Evolutionary conservation across 768 basidiomycete genomes (phyloP), one percentile per base, ranked within the genome.

Genomic region (Chlorophyllum brunneum): DNA sequence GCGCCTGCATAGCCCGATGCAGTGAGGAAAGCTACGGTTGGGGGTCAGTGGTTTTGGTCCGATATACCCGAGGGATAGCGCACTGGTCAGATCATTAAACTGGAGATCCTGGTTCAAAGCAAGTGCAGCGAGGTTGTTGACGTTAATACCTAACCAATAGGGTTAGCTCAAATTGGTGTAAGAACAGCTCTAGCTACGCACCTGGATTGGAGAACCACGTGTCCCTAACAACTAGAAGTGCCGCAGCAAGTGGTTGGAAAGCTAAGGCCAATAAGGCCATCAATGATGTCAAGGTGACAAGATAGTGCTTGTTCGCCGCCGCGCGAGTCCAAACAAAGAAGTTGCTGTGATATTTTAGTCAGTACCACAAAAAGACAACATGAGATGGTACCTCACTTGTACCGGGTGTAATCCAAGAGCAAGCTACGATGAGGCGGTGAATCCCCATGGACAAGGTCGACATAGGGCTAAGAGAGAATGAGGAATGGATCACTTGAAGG

Each of bases 1-100:
- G 80, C 74, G 8, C 76, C 74, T 10, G 81, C 77, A 55, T 73
- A 82, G 10, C 80, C 80, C 6, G 81, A 76, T 6, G 79, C 80
- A 33, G 76, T 72, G 34, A 79, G 61, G 63, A 81, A 82, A 2
- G 72, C 77, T 80, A 55, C 6, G 26, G 16, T 53, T 40, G 41
- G 8, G 13, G 9, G 9, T 55, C 23, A 57, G 22, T 26, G 24
- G 27, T 40, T 3, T 13, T 30, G 29, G 43, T n/a, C 33, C 34
- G 8, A 24, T 24, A 29, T 23, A 7, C 5, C 11, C 26, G 16
- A 16, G n/a, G 23, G 37, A 36, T 47, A 38, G 58, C 73, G 48
- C 46, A 79, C 80, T 64, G 0, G 76, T 77, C 33, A 82, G 59
- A 58, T 82, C 78, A 24, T 67, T 59, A 55, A 78, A 77, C 40